These are phyloP conservation scores for Phytophthora quininea DNA, from an alignment of 352 stramenopile species.

Conservation along the genomic window DNA sequence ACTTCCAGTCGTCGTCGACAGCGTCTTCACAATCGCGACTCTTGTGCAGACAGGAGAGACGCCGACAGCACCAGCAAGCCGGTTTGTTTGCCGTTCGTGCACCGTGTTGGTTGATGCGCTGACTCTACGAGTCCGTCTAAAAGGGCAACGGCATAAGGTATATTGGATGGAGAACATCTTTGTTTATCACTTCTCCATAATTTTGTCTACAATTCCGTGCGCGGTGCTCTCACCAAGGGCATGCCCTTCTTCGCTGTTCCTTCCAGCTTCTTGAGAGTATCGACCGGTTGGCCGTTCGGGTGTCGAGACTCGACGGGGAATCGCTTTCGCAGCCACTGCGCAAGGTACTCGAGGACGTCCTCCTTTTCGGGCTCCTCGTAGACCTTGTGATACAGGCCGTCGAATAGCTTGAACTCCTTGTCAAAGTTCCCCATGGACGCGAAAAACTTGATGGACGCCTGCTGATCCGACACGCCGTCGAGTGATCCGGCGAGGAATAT, in stretches of 20 bases:
- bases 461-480: constrained; percentile 54
- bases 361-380: constrained; percentile 68
- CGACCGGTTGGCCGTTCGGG: constrained; percentile 21
- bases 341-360: constrained; percentile 52
- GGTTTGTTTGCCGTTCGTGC: background rate
- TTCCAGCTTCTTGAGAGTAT: constrained; percentile 28
- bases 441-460: constrained; percentile 46
- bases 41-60: too few species aligned
- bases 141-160: background rate
- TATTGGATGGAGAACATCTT: background rate
- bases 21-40: too few species aligned
- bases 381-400: constrained; percentile 66
- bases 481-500: constrained; percentile 53
- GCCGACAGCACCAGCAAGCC: background rate
- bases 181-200: background rate
- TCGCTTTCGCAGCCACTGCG: constrained; percentile 43
- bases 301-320: constrained; percentile 44
- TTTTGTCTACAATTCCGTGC: constrained; percentile 26
- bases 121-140: too few species aligned
- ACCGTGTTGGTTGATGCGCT: background rate
- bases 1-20: too few species aligned
- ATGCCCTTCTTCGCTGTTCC: constrained; percentile 13
- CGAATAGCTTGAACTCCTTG: constrained; percentile 71
- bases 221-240: constrained; percentile 22
- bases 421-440: constrained; percentile 46